Evolutionary conservation across 2,329 filamentous ascomycete species (phyloP).

Genomic region (Cryphonectria carpinicola): DNA sequence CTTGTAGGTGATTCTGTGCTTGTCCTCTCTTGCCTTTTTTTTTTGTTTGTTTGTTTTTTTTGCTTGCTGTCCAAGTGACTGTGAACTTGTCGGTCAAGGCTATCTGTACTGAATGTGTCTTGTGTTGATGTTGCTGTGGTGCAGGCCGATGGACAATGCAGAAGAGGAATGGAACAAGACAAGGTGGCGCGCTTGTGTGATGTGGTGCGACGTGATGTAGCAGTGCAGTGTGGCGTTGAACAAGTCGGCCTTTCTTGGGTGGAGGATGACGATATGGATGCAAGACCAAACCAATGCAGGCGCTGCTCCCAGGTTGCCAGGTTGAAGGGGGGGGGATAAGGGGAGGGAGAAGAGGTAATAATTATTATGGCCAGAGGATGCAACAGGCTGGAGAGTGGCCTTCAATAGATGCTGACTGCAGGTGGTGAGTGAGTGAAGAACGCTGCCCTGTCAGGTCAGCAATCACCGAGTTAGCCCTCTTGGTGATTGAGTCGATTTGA

Average conservation of each 20-base stretch:
- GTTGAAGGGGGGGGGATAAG: background rate
- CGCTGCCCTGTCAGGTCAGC: background rate
- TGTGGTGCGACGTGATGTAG: background rate
- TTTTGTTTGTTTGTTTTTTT: background rate
- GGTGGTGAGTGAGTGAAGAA: background rate
- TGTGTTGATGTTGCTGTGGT: background rate
- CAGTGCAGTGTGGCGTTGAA: background rate
- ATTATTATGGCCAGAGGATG: background rate
- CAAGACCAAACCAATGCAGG: background rate
- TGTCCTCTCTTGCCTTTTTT: background rate
- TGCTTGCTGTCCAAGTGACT: background rate
- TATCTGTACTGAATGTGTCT: background rate
- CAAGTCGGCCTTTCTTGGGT: background rate
- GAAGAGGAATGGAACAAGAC: background rate
- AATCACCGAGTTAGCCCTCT: background rate
- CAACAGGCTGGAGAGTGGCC: background rate
- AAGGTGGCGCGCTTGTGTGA: background rate
- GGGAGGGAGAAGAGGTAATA: background rate
- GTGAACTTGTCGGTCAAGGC: too few species aligned
- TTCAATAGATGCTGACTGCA: background rate
- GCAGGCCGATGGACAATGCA: too few species aligned
- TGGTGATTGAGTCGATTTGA: background rate
- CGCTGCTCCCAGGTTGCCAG: background rate
- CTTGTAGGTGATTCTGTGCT: background rate
- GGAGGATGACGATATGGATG: background rate